These are phyloP conservation scores for Hypoxylon subgilvum DNA, from an alignment of 495 filamentous ascomycete species.

Conservation along the genomic window DNA sequence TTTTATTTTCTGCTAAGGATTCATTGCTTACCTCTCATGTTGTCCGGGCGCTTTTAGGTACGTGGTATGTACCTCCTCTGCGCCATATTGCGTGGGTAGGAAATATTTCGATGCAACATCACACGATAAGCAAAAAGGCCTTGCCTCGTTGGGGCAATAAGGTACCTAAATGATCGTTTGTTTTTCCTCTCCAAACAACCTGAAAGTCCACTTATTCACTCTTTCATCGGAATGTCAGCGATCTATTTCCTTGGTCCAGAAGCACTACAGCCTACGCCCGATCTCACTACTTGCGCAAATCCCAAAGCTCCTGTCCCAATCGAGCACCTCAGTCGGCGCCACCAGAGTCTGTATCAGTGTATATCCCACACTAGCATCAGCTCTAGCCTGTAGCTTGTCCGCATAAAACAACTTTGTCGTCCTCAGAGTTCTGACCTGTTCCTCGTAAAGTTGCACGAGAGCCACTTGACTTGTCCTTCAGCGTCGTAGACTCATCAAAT, in stretches of 20 bases:
- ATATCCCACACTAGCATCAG: background rate
- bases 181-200: no score
- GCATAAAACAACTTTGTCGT: conserved; percentile 5
- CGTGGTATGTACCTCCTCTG: background rate
- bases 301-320: conserved; percentile 1
- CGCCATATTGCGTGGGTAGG: conserved; percentile 6
- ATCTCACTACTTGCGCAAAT: conserved; percentile 11
- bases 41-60: no score
- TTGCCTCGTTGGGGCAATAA: conserved; percentile 23
- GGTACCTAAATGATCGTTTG: background rate
- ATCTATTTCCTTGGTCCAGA: conserved; percentile 8
- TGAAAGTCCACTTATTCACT: conserved; percentile 7
- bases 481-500: background rate
- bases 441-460: background rate
- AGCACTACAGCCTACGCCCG: conserved; percentile 4
- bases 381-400: conserved; percentile 8
- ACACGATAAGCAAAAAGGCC: conserved; percentile 22
- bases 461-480: background rate
- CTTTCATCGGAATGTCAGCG: conserved; percentile 6
- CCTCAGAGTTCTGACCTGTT: background rate
- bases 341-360: conserved; percentile 2
- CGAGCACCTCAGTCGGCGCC: conserved; percentile 7
- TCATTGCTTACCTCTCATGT: no score
- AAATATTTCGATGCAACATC: conserved; percentile 27
- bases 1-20: no score